Conservation (phyloP, 306 rosid genomes). For the Corylus heterophylla region DNA sequence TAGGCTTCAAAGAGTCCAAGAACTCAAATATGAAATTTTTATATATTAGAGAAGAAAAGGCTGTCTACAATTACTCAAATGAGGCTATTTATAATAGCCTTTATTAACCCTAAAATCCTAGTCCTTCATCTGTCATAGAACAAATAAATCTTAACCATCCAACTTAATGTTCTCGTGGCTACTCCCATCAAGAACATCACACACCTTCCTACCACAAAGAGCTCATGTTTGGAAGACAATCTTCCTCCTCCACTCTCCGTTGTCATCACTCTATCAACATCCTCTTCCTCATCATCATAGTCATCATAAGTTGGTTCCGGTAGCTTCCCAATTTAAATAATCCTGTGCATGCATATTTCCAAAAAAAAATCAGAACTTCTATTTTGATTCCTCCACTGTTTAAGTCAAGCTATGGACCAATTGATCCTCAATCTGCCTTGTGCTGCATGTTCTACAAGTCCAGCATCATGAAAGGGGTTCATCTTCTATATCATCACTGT, state of each 20-base stretch:
- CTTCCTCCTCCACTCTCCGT: too few species aligned
- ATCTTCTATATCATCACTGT: background rate
- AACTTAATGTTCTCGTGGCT: too few species aligned
- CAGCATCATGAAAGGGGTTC: background rate
- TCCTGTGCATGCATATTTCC: background rate
- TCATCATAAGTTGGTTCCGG: too few species aligned
- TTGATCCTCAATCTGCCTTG: background rate
- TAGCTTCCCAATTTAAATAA: background rate
- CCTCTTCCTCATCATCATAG: too few species aligned
- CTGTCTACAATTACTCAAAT: background rate
- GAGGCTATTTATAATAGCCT: background rate
- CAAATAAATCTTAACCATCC: background rate
- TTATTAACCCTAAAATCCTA: background rate
- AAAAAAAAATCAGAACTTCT: background rate
- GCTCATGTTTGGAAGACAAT: too few species aligned
- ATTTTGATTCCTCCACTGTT: background rate
- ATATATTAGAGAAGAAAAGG: background rate
- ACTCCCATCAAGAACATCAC: too few species aligned
- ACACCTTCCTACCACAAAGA: too few species aligned
- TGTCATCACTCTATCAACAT: too few species aligned
- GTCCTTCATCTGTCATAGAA: background rate
- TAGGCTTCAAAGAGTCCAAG: too few species aligned
- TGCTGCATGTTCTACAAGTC: background rate
- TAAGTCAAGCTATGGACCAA: background rate
- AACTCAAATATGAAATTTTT: background rate